phyloP scores from a whole-genome alignment of 768 basidiomycete genomes.

The Suillus ampliporus region DNA sequence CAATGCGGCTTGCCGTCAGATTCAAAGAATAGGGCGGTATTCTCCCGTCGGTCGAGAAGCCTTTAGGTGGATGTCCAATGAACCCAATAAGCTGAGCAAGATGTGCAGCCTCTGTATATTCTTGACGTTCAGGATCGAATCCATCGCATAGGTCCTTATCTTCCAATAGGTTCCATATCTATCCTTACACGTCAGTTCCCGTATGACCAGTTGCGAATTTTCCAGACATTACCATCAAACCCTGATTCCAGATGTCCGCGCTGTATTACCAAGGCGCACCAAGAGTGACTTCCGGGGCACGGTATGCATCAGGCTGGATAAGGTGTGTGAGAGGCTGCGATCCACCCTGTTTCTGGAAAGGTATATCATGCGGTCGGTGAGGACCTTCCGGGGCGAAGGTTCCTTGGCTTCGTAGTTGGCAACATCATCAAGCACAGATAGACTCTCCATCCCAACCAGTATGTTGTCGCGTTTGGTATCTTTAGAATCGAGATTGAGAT shows the following conservation, averaged over 20 bases:
- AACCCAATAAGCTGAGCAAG: background rate
- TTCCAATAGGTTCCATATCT: background rate
- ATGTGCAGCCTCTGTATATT: background rate
- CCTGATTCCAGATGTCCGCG: conserved; percentile 31
- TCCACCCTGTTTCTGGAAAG: background rate
- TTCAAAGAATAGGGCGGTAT: background rate
- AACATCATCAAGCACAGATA: background rate
- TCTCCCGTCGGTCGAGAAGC: background rate
- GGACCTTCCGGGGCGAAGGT: background rate
- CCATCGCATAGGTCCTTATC: background rate
- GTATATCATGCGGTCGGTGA: background rate
- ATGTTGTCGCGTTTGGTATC: background rate
- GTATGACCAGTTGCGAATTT: background rate
- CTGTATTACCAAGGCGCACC: conserved; percentile 18
- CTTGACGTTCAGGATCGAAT: background rate
- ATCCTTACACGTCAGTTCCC: background rate
- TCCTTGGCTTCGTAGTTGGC: background rate
- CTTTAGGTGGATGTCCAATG: background rate
- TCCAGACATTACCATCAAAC: conserved; percentile 20
- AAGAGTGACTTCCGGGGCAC: conserved; percentile 30
- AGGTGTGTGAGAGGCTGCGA: background rate
- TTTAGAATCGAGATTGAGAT: background rate
- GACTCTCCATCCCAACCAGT: background rate
- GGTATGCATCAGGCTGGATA: conserved; percentile 15
- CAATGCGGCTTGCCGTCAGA: background rate